Percentiles rank a stretch among this genome's conserved stretches.
Conservation (phyloP, 805 yeast species). For the Ogataea pignaliae region DNA sequence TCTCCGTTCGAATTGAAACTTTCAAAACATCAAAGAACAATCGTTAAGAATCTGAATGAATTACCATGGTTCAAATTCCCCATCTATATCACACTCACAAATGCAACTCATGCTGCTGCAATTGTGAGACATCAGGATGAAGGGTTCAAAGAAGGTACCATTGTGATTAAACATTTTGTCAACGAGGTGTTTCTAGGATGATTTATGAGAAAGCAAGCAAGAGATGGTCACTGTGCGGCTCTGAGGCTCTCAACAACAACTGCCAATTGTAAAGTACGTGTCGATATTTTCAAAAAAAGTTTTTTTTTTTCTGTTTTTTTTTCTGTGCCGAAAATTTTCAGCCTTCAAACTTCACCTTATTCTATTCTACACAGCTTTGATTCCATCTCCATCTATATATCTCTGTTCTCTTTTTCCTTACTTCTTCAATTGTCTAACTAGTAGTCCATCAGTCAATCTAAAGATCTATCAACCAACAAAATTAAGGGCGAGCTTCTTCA, state of each 20-base stretch:
- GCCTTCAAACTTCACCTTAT: too few species aligned
- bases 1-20: slow-evolving; percentile 34
- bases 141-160: slow-evolving; percentile 64
- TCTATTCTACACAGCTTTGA: too few species aligned
- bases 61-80: slow-evolving; percentile 70
- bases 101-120: slow-evolving; percentile 76
- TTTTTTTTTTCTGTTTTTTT: too few species aligned
- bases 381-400: not conserved
- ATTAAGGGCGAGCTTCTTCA: slow-evolving; percentile 36
- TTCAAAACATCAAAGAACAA: slow-evolving; percentile 41
- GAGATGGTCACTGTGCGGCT: too few species aligned
- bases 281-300: too few species aligned
- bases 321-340: too few species aligned
- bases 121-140: slow-evolving; percentile 59
- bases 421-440: not conserved
- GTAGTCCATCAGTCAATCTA: too few species aligned
- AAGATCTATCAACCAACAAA: not conserved
- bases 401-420: not conserved
- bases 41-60: slow-evolving; percentile 52
- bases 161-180: slow-evolving; percentile 63
- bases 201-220: not conserved
- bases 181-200: slow-evolving; percentile 34
- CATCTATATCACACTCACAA: slow-evolving; percentile 59
- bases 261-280: too few species aligned
- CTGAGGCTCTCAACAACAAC: too few species aligned